Evolutionary conservation across 2,329 filamentous ascomycete genomes (phyloP), one percentile per base, ranked within the genome.

Genomic region (Calonectria multiphialidica): DNA sequence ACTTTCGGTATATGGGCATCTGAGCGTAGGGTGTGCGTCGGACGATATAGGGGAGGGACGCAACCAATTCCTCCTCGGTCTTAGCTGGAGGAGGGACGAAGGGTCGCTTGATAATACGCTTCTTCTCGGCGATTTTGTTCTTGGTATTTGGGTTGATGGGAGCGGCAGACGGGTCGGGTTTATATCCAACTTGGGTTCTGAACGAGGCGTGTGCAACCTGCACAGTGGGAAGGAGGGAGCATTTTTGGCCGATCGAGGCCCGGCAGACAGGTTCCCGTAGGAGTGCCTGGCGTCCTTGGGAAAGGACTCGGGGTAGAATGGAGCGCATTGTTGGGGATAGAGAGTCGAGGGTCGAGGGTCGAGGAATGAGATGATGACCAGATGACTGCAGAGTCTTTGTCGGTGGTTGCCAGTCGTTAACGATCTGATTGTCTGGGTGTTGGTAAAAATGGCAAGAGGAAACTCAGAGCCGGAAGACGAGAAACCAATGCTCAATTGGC

Each of bases 1-100:
- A 87, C 76, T 91, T 87, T 18, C 92, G 87, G 85, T 98, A 99
- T 53, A 98, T 90, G 28, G 95, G 92, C 3, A 97, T 86, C 76
- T 95, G 91, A 59, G 91, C 90, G 44, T 90, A 92, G 1, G 88
- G 85, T 3, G 95, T 96, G 73, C 95, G 93, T 64, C 87, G 87
- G 75, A 98, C 89, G 78, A 92, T 89, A 86, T 95, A 98, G 13
- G 90, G 89, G 28, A 77, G 70, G 15, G 74, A 62, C 15, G 75
- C 74, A 15, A 70, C 69, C 47, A 84, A 77, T 61, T 84, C 77
- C 42, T 82, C 77, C 10, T 72, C 61, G 0, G 81, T 78, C 66
- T 82, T 83, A 12, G 80, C 75, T 5, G 83, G 81, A 1, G 78
- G 77, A 21, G 82, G 81, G 6, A 78, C 71, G 50, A 81, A 78